Evolutionary conservation across 495 filamentous ascomycete species (phyloP), one percentile per base, ranked within the genome.

Genomic region (Trypethelium eluteriae): DNA sequence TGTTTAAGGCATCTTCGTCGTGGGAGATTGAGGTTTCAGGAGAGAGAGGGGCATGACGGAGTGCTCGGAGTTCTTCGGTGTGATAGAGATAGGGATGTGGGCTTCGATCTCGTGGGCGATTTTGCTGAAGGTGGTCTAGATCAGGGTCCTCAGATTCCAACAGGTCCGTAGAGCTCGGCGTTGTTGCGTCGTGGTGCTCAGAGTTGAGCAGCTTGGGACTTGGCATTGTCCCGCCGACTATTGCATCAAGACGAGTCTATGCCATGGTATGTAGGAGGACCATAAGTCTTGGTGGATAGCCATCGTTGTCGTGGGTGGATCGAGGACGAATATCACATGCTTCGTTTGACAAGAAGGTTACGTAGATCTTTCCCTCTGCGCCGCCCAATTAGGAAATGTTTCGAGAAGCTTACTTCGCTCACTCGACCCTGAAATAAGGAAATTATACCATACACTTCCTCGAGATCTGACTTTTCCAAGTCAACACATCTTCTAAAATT

Each of bases 21-120:
- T 59, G 5, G 53, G 53, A 18, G 6, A 35, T 36, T 5, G 14
- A 35, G 53, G 32, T 14, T 11, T 34, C 7, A 9, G 25, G 25
- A 6, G 53, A 32, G 7, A 18, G 53, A 34, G 32, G 7, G 2
- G 53, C 25, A 14, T 11, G 3, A 3, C 32, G 53, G 34, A 59
- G 53, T 18, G 53, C 53, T 5, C 53, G 53, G 53, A 59, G 53
- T 5, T 11, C 53, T 3, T 59, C 53, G 32, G 53, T 59, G 32
- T 59, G 53, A 32, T 59, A 59, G 32, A 59, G 53, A 59, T 59
- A 59, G 32, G 53, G 53, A 59, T 59, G 53, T 9, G 53, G 53
- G 32, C 53, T 59, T 5, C 53, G 53, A 36, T 59, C 32, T 18
- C 53, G 53, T 5, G 53, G 4, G 32, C 7, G 32, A 10, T 10